These are phyloP conservation scores for Spraguea lophii DNA, from an alignment of 371 early-diverging fungal genomes.

Conservation along the genomic window DNA sequence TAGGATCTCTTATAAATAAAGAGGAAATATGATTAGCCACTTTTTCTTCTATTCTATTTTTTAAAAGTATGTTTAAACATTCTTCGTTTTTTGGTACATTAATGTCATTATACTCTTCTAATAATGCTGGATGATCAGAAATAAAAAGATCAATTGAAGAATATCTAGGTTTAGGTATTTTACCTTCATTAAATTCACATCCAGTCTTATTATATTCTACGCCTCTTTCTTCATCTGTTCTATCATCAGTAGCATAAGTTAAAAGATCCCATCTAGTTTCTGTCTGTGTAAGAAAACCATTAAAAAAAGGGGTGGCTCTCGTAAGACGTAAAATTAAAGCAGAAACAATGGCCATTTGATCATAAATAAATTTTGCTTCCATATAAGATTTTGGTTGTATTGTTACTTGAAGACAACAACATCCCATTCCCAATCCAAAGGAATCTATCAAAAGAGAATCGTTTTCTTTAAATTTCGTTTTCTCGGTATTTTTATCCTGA, in stretches of 20 bases:
- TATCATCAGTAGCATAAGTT: slow-evolving; percentile 71
- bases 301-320: slow-evolving; percentile 72
- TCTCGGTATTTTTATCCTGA: slow-evolving; percentile 2
- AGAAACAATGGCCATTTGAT: slow-evolving; percentile 69
- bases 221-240: slow-evolving; percentile 74
- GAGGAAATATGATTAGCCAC: slow-evolving; percentile 77
- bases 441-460: slow-evolving; percentile 87
- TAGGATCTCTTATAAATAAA: slow-evolving; percentile 87
- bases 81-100: slow-evolving; percentile 58
- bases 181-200: neutral
- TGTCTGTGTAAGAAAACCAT: slow-evolving; percentile 76
- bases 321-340: slow-evolving; percentile 83
- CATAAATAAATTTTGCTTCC: slow-evolving; percentile 74
- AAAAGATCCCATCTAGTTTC: slow-evolving; percentile 94
- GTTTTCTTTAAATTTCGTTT: neutral
- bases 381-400: slow-evolving; percentile 82
- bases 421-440: slow-evolving; percentile 98
- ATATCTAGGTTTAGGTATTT: slow-evolving; percentile 78
- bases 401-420: slow-evolving; percentile 88
- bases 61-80: slow-evolving; percentile 53
- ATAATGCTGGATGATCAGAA: slow-evolving; percentile 41
- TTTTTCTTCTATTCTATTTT: slow-evolving; percentile 60
- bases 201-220: slow-evolving; percentile 12
- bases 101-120: slow-evolving; percentile 73
- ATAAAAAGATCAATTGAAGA: slow-evolving; percentile 77